Conservation (phyloP, 2,329 filamentous ascomycete genomes). For the Orbilia ellipsospora region DNA sequence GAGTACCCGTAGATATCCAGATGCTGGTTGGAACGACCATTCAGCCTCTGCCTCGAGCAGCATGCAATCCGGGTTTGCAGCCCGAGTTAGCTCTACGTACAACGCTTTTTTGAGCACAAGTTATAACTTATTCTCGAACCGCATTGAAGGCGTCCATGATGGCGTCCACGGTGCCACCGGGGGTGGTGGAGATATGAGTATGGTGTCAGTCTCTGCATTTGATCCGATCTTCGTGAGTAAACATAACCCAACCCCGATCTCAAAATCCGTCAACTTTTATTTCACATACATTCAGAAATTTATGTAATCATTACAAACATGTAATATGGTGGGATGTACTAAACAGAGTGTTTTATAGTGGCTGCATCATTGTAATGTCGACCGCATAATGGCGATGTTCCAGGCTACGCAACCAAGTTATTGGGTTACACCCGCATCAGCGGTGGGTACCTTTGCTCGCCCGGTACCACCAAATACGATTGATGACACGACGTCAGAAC, state of each 20-base stretch:
- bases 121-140: slow-evolving; percentile 56
- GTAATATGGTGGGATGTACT: no score
- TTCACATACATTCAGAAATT: no score
- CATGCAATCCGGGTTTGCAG: slow-evolving; percentile 36
- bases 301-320: no score
- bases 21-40: slow-evolving; percentile 29
- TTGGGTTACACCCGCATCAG: slow-evolving; percentile 40
- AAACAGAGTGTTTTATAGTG: slow-evolving; percentile 9
- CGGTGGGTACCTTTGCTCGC: slow-evolving; percentile 51
- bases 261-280: no score
- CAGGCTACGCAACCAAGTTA: slow-evolving; percentile 58
- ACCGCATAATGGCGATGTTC: slow-evolving; percentile 59
- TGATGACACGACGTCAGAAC: slow-evolving; percentile 35
- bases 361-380: slow-evolving; percentile 57
- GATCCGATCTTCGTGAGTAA: slow-evolving; percentile 58
- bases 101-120: slow-evolving; percentile 37
- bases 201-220: slow-evolving; percentile 66
- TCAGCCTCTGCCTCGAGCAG: slow-evolving; percentile 29
- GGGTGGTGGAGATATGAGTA: slow-evolving; percentile 63
- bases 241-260: no score
- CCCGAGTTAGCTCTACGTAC: slow-evolving; percentile 36
- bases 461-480: slow-evolving; percentile 33
- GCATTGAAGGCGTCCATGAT: slow-evolving; percentile 66
- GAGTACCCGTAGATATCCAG: slow-evolving; percentile 39
- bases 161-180: slow-evolving; percentile 68